A percentile compares a stretch with the other conserved stretches of the same genome.
Evolutionary conservation across 1,284 basidiomycete species (phyloP).

Genomic region (Ceratobasidium sp.): DNA sequence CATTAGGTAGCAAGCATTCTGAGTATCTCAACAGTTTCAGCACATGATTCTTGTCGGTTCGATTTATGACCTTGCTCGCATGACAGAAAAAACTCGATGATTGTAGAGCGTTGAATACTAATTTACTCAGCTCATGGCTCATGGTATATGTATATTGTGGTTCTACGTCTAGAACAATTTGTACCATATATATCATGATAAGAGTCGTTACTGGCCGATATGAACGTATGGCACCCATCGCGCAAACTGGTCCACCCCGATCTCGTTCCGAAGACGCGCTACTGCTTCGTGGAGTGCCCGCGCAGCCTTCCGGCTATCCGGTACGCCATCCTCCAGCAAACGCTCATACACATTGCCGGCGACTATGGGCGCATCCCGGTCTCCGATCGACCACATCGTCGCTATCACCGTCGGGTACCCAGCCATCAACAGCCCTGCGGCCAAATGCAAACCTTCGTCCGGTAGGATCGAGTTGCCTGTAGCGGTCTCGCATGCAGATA

Average conservation of each 20-base stretch:
- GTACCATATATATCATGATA: too few species aligned
- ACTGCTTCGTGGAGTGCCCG: not conserved
- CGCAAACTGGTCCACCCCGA: not conserved
- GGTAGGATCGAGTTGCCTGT: conserved; percentile 43
- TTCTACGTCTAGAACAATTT: too few species aligned
- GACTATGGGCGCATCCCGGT: conserved; percentile 6
- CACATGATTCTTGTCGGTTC: too few species aligned
- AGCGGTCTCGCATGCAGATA: conserved; percentile 16
- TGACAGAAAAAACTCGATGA: too few species aligned
- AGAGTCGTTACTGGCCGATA: not conserved
- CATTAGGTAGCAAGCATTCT: too few species aligned
- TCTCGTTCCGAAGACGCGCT: not conserved
- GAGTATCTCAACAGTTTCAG: too few species aligned
- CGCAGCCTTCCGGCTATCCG: conserved; percentile 9
- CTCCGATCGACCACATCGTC: conserved; percentile 19
- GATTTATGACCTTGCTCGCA: too few species aligned
- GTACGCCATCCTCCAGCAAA: not conserved
- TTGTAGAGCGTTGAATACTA: too few species aligned
- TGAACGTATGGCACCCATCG: conserved; percentile 19
- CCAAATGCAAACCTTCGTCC: conserved; percentile 46
- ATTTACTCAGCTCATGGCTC: too few species aligned
- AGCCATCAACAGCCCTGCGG: conserved; percentile 44
- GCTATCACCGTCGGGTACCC: conserved; percentile 35
- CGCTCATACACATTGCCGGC: not conserved
- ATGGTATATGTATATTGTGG: too few species aligned